Evolutionary conservation across 2,329 filamentous ascomycete genomes (phyloP).

Genomic region (Penicillium polonicum): DNA sequence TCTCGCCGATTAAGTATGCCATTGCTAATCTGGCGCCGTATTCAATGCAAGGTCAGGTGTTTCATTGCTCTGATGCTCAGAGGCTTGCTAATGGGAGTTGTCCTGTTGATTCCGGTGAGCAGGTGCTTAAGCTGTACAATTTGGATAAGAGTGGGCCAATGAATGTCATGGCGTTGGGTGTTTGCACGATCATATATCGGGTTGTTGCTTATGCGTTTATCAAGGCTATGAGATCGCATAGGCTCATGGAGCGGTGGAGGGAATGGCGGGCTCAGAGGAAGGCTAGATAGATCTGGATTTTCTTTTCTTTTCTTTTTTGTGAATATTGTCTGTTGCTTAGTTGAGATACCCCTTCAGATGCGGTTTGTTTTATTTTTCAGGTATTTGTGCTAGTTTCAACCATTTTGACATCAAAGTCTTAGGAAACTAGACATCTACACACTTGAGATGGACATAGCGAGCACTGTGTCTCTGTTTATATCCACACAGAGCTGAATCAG

Average conservation of each 20-base stretch:
- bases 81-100: constrained; percentile 61
- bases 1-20: constrained; percentile 69
- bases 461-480: background rate
- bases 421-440: too few relatives aligned
- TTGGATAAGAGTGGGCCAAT: constrained; percentile 61
- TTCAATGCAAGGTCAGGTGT: constrained; percentile 59
- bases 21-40: constrained; percentile 67
- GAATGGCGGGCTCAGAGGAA: constrained; percentile 19
- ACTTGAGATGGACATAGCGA: background rate
- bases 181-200: constrained; percentile 65
- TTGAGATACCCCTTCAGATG: background rate
- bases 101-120: constrained; percentile 62
- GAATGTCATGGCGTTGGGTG: constrained; percentile 63
- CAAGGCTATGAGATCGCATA: constrained; percentile 29
- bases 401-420: background rate
- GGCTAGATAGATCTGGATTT: background rate
- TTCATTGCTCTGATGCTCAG: constrained; percentile 64
- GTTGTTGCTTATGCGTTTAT: constrained; percentile 49
- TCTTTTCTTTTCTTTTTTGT: background rate
- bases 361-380: background rate
- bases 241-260: constrained; percentile 22
- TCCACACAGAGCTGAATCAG: too few relatives aligned
- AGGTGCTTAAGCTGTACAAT: constrained; percentile 67
- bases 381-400: background rate
- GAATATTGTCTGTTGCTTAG: background rate